Evolutionary conservation across 768 basidiomycete species (phyloP).

Genomic region (Cyathus striatus): DNA sequence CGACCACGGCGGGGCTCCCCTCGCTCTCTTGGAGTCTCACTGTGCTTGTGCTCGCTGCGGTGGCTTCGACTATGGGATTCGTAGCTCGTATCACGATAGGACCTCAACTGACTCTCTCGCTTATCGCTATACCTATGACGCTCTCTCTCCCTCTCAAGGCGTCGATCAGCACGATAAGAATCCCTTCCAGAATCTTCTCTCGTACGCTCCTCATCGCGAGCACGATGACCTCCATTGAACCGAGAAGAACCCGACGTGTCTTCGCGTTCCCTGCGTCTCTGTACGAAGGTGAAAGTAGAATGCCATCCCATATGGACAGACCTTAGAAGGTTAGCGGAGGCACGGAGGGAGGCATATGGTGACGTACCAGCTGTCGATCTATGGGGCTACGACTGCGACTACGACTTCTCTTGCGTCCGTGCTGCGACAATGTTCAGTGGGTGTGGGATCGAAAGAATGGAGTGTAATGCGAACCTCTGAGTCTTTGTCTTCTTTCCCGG

Average conservation of each 20-base stretch:
- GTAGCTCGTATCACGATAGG: no score
- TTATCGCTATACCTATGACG: no score
- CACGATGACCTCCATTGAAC: no score
- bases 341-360: neutral
- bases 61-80: neutral
- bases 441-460: no score
- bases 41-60: neutral
- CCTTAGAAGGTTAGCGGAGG: constrained; percentile 8
- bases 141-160: no score
- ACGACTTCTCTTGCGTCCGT: constrained; percentile 8
- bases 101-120: no score
- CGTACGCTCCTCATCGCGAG: no score
- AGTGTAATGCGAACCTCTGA: no score
- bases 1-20: neutral
- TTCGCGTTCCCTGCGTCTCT: neutral
- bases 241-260: no score
- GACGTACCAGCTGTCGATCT: constrained; percentile 7
- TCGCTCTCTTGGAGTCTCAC: neutral
- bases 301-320: constrained; percentile 1
- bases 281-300: neutral
- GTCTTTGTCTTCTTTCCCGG: no score
- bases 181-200: no score
- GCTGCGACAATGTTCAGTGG: neutral
- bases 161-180: no score
- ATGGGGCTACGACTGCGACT: constrained; percentile 11